A percentile compares a stretch with the other conserved stretches of the same genome.
phyloP scores from a whole-genome alignment of 345 rosid genomes.

The Angophora floribunda region DNA sequence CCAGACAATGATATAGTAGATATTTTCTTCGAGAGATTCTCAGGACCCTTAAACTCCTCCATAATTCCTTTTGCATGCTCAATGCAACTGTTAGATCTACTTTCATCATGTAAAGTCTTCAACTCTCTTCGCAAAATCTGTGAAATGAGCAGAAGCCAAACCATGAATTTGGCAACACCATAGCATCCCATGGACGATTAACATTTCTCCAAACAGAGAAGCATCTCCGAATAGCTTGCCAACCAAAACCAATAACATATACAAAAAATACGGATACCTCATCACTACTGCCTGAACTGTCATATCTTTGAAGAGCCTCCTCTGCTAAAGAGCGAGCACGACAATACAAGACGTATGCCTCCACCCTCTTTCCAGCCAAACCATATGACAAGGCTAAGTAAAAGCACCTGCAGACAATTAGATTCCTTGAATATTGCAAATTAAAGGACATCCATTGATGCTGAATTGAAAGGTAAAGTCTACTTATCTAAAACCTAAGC shows the following conservation, averaged over 20 bases:
- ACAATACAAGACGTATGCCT: conserved; percentile 70
- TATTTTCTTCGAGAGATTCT: conserved; percentile 66
- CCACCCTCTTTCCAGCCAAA: conserved; percentile 81
- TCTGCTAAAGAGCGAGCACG: conserved; percentile 77
- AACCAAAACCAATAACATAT: background rate
- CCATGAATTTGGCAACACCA: background rate
- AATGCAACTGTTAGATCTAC: conserved; percentile 83
- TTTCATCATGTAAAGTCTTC: conserved; percentile 47
- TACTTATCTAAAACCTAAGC: background rate
- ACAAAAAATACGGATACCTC: conserved; percentile 27
- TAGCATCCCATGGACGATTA: background rate
- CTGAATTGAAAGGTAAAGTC: background rate
- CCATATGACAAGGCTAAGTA: conserved; percentile 89
- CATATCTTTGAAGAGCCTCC: conserved; percentile 51
- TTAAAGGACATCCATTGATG: background rate
- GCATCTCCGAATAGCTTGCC: background rate
- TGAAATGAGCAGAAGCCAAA: background rate
- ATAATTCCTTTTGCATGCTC: conserved; percentile 89
- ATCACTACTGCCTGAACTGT: conserved; percentile 22
- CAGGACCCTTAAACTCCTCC: conserved; percentile 73
- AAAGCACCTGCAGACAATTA: conserved; percentile 62
- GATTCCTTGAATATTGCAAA: background rate
- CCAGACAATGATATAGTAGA: conserved; percentile 61
- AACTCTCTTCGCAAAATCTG: conserved; percentile 56
- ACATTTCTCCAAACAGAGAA: background rate